These are phyloP conservation scores for Danielozyma ontarioensis DNA, from an alignment of 805 yeast genomes.

Conservation along the genomic window DNA sequence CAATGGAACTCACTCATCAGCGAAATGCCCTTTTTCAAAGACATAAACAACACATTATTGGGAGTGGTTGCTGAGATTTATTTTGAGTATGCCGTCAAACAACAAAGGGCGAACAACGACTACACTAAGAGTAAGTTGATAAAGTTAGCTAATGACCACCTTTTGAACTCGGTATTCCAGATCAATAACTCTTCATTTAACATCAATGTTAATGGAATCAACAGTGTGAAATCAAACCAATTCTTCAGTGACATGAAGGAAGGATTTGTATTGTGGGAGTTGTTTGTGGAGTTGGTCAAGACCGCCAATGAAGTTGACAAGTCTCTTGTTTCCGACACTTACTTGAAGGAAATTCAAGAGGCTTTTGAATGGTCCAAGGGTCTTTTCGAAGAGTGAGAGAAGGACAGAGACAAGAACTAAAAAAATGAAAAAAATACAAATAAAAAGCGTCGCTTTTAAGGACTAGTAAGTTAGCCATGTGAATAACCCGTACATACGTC, in stretches of 20 bases:
- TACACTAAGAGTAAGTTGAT: slow-evolving; percentile 21
- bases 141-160: slow-evolving; percentile 23
- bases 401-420: too few species aligned
- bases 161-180: slow-evolving; percentile 33
- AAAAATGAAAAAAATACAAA: too few species aligned
- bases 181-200: slow-evolving; percentile 33
- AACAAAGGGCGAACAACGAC: slow-evolving; percentile 17
- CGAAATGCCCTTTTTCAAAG: slow-evolving; percentile 56
- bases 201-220: slow-evolving; percentile 37
- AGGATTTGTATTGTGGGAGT: slow-evolving; percentile 32
- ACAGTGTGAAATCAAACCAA: slow-evolving; percentile 30
- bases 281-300: slow-evolving; percentile 23
- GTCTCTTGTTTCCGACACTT: slow-evolving; percentile 18
- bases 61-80: slow-evolving; percentile 57
- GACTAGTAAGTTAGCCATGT: too few species aligned
- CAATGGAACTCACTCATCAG: slow-evolving; percentile 58
- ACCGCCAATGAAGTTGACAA: slow-evolving; percentile 22
- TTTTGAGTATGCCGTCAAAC: slow-evolving; percentile 38
- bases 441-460: too few species aligned
- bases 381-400: slow-evolving; percentile 3
- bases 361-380: slow-evolving; percentile 28
- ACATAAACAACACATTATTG: slow-evolving; percentile 55
- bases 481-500: too few species aligned
- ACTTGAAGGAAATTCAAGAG: slow-evolving; percentile 15
- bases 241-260: slow-evolving; percentile 24